Evolutionary conservation across 345 rosid species (phyloP).

Genomic region (Eucalyptus marginata): DNA sequence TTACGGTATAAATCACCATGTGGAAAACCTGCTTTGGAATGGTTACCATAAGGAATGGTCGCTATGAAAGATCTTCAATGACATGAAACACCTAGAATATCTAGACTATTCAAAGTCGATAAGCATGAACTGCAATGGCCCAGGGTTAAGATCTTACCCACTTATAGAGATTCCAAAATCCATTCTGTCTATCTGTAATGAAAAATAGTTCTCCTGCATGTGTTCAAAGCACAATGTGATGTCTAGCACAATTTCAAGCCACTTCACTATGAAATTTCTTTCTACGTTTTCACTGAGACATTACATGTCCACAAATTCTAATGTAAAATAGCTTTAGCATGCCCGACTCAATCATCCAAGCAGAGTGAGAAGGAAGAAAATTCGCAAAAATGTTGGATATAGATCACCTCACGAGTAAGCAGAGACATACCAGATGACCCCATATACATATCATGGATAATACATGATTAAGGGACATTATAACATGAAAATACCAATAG

Average conservation of each 20-base stretch:
- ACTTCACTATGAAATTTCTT: background rate
- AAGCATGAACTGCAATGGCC: background rate
- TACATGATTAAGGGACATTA: background rate
- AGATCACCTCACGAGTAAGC: background rate
- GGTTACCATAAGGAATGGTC: background rate
- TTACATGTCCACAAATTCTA: background rate
- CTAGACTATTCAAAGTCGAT: background rate
- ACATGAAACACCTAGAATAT: background rate
- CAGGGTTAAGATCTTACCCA: slow-evolving; percentile 44
- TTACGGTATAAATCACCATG: background rate
- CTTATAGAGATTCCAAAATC: slow-evolving; percentile 93
- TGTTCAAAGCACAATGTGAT: background rate
- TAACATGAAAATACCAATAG: background rate
- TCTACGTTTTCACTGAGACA: background rate
- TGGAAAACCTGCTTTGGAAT: background rate
- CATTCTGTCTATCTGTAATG: slow-evolving; percentile 58
- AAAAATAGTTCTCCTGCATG: slow-evolving; percentile 87
- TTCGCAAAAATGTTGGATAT: background rate
- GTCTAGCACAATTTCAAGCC: background rate
- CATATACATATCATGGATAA: background rate
- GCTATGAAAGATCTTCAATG: background rate
- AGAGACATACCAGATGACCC: background rate
- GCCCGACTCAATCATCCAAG: background rate
- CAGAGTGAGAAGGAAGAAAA: background rate
- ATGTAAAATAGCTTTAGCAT: background rate